A percentile compares a stretch with the other conserved stretches of the same genome.
Conservation (phyloP, 192 early-diverging fungal genomes). For the Coemansia sp. region DNA sequence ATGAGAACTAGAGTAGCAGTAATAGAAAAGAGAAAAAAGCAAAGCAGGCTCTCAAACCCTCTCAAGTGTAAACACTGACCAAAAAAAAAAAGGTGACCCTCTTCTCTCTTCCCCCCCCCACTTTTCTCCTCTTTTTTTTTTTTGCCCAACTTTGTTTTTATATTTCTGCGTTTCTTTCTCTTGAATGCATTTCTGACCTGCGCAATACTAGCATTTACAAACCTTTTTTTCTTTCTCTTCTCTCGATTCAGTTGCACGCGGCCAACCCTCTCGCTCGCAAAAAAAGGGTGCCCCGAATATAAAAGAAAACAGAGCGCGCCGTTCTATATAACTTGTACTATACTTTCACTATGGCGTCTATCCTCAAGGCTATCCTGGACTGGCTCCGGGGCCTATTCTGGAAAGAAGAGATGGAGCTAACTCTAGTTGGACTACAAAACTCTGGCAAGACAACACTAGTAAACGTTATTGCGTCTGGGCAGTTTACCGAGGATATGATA, state of each 20-base stretch:
- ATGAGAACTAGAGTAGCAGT: not conserved
- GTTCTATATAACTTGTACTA: conserved; percentile 18
- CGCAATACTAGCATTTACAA: conserved; percentile 1
- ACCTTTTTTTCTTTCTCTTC: not conserved
- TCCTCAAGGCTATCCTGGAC: conserved; percentile 52
- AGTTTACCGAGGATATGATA: conserved; percentile 88
- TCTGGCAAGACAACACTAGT: conserved; percentile 87
- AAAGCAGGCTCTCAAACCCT: not conserved
- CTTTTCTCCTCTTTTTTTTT: conserved; percentile 2
- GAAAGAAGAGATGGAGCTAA: conserved; percentile 91
- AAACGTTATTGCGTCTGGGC: conserved; percentile 83
- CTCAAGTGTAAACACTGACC: not conserved
- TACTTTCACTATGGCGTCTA: conserved; percentile 41
- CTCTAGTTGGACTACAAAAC: conserved; percentile 84
- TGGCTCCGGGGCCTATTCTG: conserved; percentile 84
- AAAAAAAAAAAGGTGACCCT: not conserved
- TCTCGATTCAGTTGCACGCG: not conserved
- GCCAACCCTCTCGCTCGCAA: no score
- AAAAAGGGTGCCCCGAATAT: not conserved
- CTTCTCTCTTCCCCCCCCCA: not conserved
- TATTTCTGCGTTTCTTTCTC: conserved; percentile 15
- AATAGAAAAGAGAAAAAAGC: not conserved
- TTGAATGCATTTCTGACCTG: conserved; percentile 9
- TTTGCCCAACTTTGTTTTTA: not conserved
- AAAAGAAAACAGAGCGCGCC: not conserved